Conservation (phyloP, 352 stramenopile species). For the Globisporangium nodosum region DNA sequence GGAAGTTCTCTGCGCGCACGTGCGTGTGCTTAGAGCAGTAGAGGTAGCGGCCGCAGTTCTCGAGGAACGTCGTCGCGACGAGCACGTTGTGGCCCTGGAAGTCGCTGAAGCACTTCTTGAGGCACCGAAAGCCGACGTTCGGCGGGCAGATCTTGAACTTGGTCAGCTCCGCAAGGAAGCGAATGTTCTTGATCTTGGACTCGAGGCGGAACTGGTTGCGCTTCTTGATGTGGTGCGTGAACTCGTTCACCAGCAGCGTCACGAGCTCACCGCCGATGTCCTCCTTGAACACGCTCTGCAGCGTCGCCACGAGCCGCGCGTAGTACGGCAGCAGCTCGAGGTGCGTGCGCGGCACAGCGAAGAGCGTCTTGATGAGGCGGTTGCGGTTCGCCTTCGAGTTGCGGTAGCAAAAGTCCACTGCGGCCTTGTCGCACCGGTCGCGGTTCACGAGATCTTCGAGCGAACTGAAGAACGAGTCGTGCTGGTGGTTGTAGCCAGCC, state of each 20-base stretch:
- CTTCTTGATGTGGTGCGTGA: conserved; percentile 92
- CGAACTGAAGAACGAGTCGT: conserved; percentile 89
- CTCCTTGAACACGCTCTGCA: conserved; percentile 90
- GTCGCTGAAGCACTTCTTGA: conserved; percentile 93
- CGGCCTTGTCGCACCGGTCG: conserved; percentile 94
- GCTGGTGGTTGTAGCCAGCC: conserved; percentile 89
- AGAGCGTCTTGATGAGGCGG: conserved; percentile 91
- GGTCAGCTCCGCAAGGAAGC: conserved; percentile 94
- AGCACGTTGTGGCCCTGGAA: conserved; percentile 96
- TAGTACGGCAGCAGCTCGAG: conserved; percentile 96
- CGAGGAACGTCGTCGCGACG: conserved; percentile 94
- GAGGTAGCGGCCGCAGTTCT: conserved; percentile 95
- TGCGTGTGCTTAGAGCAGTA: conserved; percentile 95
- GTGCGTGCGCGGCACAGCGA: conserved; percentile 89
- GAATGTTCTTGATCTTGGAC: conserved; percentile 94
- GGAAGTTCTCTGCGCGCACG: conserved; percentile 80
- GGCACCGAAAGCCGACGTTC: conserved; percentile 91
- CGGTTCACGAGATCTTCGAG: conserved; percentile 93
- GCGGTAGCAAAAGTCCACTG: conserved; percentile 95
- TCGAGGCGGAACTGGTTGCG: conserved; percentile 93
- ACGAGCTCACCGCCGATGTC: conserved; percentile 90
- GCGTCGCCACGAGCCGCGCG: conserved; percentile 89
- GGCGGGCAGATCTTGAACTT: conserved; percentile 96
- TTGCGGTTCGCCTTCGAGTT: conserved; percentile 92
- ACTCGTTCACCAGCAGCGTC: conserved; percentile 91